These are phyloP conservation scores for Hemileia vastatrix DNA, from an alignment of 1,284 basidiomycete genomes.

Conservation along the genomic window DNA sequence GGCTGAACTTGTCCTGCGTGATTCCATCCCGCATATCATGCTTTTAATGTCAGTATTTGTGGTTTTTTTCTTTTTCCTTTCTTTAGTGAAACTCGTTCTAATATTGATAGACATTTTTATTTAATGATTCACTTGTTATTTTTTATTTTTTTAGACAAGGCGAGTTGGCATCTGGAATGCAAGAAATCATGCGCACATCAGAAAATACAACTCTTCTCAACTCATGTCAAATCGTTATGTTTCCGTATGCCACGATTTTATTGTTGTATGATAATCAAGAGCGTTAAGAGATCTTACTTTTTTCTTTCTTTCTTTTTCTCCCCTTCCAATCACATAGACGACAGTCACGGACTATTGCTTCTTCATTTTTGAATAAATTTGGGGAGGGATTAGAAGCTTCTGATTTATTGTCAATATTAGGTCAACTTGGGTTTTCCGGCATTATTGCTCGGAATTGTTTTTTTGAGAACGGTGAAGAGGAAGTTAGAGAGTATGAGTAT, in stretches of 20 bases:
- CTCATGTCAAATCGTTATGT: constrained; percentile 22
- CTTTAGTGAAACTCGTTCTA: too few relatives aligned
- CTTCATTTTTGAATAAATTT: constrained; percentile 9
- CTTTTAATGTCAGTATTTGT: constrained; percentile 15
- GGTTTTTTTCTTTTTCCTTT: not conserved
- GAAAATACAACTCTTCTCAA: constrained; percentile 13
- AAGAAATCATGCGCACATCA: constrained; percentile 21
- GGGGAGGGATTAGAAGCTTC: constrained; percentile 12
- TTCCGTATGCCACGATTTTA: constrained; percentile 3
- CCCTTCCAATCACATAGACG: not conserved
- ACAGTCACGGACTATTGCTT: constrained; percentile 10
- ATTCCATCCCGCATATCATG: constrained; percentile 20
- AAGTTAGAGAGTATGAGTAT: constrained; percentile 5
- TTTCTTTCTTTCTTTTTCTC: not conserved
- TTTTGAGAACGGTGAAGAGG: not conserved
- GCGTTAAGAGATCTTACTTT: not conserved
- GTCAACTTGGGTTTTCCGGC: constrained; percentile 15
- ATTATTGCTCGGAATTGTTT: constrained; percentile 11
- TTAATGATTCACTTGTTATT: too few relatives aligned
- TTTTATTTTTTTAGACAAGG: constrained; percentile 1
- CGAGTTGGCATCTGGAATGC: constrained; percentile 12
- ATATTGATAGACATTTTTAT: too few relatives aligned
- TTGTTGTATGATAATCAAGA: not conserved
- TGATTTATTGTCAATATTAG: constrained; percentile 17
- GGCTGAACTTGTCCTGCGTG: constrained; percentile 55